Percentiles rank a stretch among this genome's conserved stretches.
Conservation (phyloP, 352 stramenopile genomes). For the Plasmopara muralis region DNA sequence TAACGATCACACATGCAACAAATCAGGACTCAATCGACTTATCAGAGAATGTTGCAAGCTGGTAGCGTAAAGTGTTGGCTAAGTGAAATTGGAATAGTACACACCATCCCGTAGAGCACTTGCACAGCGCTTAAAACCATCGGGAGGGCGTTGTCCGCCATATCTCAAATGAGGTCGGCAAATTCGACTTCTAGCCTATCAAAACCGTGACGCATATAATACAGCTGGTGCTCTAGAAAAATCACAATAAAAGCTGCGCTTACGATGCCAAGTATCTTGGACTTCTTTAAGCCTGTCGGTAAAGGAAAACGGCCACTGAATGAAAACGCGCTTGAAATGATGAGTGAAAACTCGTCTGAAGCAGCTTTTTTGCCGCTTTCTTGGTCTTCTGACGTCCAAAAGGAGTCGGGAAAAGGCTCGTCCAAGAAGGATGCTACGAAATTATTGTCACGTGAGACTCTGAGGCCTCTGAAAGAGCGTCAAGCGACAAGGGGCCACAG, state of each 20-base stretch:
- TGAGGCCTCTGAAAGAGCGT: constrained; percentile 3
- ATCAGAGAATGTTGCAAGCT: background rate
- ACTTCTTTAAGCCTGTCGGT: constrained; percentile 23
- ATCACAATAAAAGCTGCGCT: background rate
- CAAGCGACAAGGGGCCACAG: background rate
- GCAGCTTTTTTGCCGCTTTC: constrained; percentile 2
- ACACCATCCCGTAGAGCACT: constrained; percentile 58
- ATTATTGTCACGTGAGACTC: constrained; percentile 1
- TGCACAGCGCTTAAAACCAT: constrained; percentile 49
- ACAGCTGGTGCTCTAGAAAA: background rate
- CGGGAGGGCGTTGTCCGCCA: constrained; percentile 28
- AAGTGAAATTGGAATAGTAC: constrained; percentile 5
- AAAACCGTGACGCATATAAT: background rate
- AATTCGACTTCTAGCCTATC: background rate
- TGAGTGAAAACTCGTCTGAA: background rate
- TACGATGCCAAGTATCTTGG: constrained; percentile 22
- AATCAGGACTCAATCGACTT: constrained; percentile 3
- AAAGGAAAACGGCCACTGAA: constrained; percentile 6
- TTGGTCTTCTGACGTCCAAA: background rate
- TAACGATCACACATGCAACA: constrained; percentile 6
- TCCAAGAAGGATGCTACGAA: background rate
- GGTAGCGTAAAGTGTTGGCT: background rate
- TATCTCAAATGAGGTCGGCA: constrained; percentile 1
- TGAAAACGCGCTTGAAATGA: background rate
- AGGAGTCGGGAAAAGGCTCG: constrained; percentile 1